These are phyloP conservation scores for Jamesozyma lodderae DNA, from an alignment of 805 yeast genomes.

Conservation along the genomic window DNA sequence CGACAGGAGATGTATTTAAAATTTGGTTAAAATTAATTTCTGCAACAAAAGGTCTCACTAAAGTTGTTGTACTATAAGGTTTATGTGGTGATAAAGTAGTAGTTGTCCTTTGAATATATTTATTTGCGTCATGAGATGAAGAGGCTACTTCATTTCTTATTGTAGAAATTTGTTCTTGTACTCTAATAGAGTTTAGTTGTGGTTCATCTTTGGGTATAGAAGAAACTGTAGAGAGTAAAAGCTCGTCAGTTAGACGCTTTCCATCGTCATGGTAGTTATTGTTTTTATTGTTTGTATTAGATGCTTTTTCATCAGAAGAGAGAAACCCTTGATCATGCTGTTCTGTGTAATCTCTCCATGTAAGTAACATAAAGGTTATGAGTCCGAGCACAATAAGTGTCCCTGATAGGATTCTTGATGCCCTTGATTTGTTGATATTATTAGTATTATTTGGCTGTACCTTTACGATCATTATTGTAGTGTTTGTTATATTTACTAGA, in stretches of 20 bases:
- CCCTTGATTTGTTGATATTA: conserved; percentile 2
- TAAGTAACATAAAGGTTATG: conserved; percentile 5
- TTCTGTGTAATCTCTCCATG: conserved; percentile 12
- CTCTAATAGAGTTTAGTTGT: conserved; percentile 9
- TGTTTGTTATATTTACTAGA: no score
- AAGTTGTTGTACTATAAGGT: neutral
- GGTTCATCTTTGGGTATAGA: no score
- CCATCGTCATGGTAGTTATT: no score
- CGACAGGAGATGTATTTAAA: conserved; percentile 55
- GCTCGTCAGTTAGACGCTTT: no score
- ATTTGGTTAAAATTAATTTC: conserved; percentile 38
- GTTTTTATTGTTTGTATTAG: no score
- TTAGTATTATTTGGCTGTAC: no score
- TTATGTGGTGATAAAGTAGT: neutral
- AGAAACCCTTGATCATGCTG: no score
- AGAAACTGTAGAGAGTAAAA: no score
- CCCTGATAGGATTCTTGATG: conserved; percentile 6
- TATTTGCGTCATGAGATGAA: no score
- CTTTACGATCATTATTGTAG: no score
- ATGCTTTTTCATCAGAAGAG: no score
- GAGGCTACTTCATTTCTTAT: conserved; percentile 11
- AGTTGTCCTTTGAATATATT: neutral
- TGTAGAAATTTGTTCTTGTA: conserved; percentile 13
- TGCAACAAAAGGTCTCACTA: no score
- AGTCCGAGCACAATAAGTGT: conserved; percentile 8